Evolutionary conservation across 2,329 filamentous ascomycete species (phyloP).

Genomic region (Aspergillus eucalypticola): DNA sequence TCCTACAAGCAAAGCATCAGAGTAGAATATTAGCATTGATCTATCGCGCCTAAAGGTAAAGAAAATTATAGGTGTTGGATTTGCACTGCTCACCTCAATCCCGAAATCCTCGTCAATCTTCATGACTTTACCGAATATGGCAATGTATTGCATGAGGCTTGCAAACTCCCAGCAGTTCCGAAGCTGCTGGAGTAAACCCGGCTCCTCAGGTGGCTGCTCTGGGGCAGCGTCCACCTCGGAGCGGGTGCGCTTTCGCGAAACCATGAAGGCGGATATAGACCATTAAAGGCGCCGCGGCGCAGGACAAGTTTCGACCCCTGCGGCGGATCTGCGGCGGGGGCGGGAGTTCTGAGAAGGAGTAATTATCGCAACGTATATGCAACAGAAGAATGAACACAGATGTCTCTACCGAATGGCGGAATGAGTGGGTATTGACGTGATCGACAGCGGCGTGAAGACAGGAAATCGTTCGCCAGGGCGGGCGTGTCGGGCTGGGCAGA

Average conservation of each 20-base stretch:
- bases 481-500: constrained; percentile 29
- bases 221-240: constrained; percentile 57
- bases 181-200: constrained; percentile 62
- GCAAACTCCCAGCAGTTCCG: constrained; percentile 96
- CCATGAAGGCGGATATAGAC: constrained; percentile 46
- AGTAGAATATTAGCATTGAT: constrained; percentile 15
- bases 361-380: neutral
- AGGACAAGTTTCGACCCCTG: constrained; percentile 14
- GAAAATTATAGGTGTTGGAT: neutral
- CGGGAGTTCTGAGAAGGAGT: neutral
- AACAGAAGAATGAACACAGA: neutral
- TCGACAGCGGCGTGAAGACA: neutral
- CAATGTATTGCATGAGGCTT: constrained; percentile 89
- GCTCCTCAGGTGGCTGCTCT: constrained; percentile 39
- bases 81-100: constrained; percentile 69
- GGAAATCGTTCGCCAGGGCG: constrained; percentile 15
- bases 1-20: constrained; percentile 59
- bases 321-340: neutral
- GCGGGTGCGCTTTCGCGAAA: constrained; percentile 57
- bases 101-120: constrained; percentile 88
- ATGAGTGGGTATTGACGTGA: constrained; percentile 1
- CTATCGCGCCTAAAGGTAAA: constrained; percentile 18
- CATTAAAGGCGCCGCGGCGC: constrained; percentile 30
- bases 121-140: constrained; percentile 82
- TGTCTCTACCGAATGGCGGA: neutral